Evolutionary conservation across 2,329 filamentous ascomycete species (phyloP), one percentile per base, ranked within the genome.

Genomic region (Zalaria sp.): DNA sequence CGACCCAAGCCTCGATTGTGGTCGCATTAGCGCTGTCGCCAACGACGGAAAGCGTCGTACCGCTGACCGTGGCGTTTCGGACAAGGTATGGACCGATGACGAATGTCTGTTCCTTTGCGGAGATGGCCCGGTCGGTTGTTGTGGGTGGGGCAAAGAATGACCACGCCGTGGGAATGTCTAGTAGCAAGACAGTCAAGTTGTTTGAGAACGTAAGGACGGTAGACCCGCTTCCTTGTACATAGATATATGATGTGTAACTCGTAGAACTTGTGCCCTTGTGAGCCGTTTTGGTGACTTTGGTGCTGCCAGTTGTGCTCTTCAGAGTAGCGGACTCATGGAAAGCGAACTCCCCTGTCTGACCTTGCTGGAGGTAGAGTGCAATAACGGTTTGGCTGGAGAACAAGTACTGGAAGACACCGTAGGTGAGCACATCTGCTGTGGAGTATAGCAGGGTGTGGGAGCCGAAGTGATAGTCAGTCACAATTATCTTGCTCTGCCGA

Each of bases 401-500:
- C 34, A n/a, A 45, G 25, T 1, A 45, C 41, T n/a, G 53, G 10
- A 64, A 54, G 2, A 61, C 37, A 7, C 58, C 57, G 49, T 62
- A 65, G 0, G 66, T 75, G 5, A 75, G 52, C 0, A 76, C 61
- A 44, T 76, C 72, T 0, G 70, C 68, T 1, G 72, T 75, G 0
- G 72, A 73, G 52, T 76, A 76, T 0, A 76, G 53, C 0, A 76
- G 53, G 0, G 57, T 69, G 44, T 72, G 61, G 5, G 58, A 53
- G 1, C 72, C 73, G 35, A 78, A 68, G 1, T 49, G 55, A 40
- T 78, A 80, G 49, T 80, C 75, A 0, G 74, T 75, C 0, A 75
- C 71, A 4, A 78, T 54, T 10, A 80, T 73, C 61, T 79, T 79
- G 10, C 74, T 72, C 39, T 78, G 72, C 31, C 77, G 72, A 1